Base-by-base conservation (phyloP, 805 yeast species). In the Saturnispora sanitii region DNA sequence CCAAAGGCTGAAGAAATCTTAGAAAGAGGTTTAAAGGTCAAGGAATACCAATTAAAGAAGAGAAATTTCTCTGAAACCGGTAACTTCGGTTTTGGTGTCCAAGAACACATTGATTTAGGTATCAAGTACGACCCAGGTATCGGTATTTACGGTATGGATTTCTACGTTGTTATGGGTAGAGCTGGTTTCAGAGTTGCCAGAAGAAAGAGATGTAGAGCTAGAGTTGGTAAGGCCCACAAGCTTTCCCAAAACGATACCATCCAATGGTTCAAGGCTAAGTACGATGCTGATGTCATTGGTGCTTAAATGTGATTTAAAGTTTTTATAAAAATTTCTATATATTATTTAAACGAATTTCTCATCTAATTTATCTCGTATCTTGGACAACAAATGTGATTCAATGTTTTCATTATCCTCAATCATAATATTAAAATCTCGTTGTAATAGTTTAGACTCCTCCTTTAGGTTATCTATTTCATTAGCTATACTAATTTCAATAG, bases 141-240 rank as follows among this genome's bases (percentile, higher is more conserved):
- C 65, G 97, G 97, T 71, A 92, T 92, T 70, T 92, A 90, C 92
- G 98, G 98, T 82, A 92, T 83, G 94, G 98, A 92, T 75, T 92
- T 92, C 86, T 92, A 88, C 88, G 87, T 92, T 67, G 96, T 90
- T 66, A 75, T 92, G 77, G 96, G 96, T 71, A 90, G 98, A 77
- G 92, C 96, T 67, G 98, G 98, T 76, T 82, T 79, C 78, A 85
- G 98, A 77, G 84, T 92, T 61, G 79, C 97, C 65, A 90, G 97
- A 80, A 83, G 92, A 82, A 92, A 92, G 94, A 85, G 95, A 77
- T 75, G 83, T 67, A 75, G 79, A 67, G 75, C 86, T 62, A 73
- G 71, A 60, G 75, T 92, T 60, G 98, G 98, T 74, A 79, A 82
- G 81, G 62, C 75, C 64, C 98, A 92, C 84, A 77, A 77, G 71